These are phyloP conservation scores for Platanthera zijinensis DNA, from an alignment of 106 monocot species.

Conservation along the genomic window DNA sequence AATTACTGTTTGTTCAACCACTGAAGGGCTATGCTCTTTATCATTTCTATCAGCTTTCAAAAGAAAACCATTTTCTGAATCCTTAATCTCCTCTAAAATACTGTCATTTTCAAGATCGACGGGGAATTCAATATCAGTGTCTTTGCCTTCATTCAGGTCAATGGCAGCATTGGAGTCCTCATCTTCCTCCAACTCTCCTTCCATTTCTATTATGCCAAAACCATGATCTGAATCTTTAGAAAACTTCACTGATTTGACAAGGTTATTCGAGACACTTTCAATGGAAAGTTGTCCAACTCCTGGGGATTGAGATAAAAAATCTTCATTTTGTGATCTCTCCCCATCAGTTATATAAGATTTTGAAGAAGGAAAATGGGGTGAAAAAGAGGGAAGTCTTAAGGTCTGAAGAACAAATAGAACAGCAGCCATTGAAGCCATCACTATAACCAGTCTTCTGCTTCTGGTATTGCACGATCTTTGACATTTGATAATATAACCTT, in stretches of 20 bases:
- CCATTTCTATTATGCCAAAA: not conserved
- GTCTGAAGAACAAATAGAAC: constrained; percentile 21
- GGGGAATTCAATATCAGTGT: not conserved
- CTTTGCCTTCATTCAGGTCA: not conserved
- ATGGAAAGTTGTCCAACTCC: constrained; percentile 25
- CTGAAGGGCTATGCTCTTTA: not conserved
- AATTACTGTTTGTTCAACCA: not conserved
- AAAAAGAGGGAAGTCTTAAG: constrained; percentile 18
- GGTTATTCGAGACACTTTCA: constrained; percentile 24
- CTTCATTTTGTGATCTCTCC: not conserved
- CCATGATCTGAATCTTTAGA: constrained; percentile 6
- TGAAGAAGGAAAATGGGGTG: constrained; percentile 16
- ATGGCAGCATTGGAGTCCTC: not conserved
- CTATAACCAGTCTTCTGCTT: constrained; percentile 17
- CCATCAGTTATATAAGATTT: not conserved
- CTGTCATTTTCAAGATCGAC: constrained; percentile 15
- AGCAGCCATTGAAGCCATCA: constrained; percentile 21
- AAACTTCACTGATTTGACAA: not conserved
- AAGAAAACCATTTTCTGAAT: constrained; percentile 5
- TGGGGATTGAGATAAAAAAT: constrained; percentile 2
- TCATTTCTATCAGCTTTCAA: not conserved
- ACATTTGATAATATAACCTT: not conserved
- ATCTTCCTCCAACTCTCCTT: not conserved
- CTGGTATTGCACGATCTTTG: constrained; percentile 12
- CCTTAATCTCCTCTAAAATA: constrained; percentile 14